A percentile compares a stretch with the other conserved stretches of the same genome.
Evolutionary conservation across 2,329 filamentous ascomycete genomes (phyloP).

Genomic region (Xenoacremonium recifei): DNA sequence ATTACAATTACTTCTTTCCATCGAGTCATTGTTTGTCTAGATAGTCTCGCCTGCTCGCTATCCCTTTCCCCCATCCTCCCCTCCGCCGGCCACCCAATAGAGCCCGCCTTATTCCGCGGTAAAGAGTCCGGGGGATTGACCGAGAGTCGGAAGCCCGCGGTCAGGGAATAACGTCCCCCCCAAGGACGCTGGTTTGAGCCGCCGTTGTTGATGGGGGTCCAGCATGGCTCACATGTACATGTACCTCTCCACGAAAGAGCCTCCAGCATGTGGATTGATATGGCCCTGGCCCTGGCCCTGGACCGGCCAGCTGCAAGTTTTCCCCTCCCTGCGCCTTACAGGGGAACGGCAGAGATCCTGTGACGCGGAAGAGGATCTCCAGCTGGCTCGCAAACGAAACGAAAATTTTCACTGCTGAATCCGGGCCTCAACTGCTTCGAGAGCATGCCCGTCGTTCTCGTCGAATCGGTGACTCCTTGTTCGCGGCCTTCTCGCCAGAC

Average conservation of each 20-base stretch:
- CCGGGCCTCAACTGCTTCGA: too few relatives aligned
- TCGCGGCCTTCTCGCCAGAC: constrained; percentile 6
- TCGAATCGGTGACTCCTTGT: constrained; percentile 6
- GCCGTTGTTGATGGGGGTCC: too few relatives aligned
- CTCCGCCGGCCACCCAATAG: constrained; percentile 20
- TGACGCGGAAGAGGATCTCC: background rate
- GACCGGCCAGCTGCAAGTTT: background rate
- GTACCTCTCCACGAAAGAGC: too few relatives aligned
- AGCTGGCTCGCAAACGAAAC: too few relatives aligned
- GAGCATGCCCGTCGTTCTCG: too few relatives aligned
- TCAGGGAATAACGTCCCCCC: too few relatives aligned
- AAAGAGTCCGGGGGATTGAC: constrained; percentile 22
- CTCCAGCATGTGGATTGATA: too few relatives aligned
- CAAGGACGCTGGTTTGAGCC: too few relatives aligned
- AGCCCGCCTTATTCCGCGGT: constrained; percentile 16
- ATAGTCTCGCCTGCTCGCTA: constrained; percentile 6
- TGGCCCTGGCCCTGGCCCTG: background rate
- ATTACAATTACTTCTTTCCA: constrained; percentile 13
- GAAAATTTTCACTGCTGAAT: too few relatives aligned
- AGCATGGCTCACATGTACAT: too few relatives aligned
- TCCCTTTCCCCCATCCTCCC: constrained; percentile 7
- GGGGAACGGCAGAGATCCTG: background rate
- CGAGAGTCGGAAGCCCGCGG: too few relatives aligned
- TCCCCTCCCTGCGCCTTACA: background rate
- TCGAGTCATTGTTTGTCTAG: constrained; percentile 7